A percentile compares a stretch with the other conserved stretches of the same genome.
These are phyloP conservation scores for Carallia pectinifolia DNA, from an alignment of 345 rosid species.

Conservation along the genomic window DNA sequence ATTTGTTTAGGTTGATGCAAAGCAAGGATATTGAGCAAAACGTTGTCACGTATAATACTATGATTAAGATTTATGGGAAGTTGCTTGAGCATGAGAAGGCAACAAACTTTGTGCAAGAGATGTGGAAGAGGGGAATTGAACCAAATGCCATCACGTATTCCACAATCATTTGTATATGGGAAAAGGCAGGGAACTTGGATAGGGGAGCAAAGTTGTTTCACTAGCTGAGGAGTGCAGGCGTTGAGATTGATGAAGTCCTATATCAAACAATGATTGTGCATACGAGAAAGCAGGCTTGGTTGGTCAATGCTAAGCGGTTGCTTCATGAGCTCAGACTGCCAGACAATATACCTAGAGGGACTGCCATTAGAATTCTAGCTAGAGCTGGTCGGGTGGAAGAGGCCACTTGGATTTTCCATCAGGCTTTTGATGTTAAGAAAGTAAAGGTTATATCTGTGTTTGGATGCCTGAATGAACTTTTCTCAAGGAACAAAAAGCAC, in stretches of 20 bases:
- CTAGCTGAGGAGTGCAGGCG: constrained; percentile 74
- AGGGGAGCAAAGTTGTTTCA: constrained; percentile 81
- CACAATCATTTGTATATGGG: constrained; percentile 85
- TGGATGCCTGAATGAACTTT: constrained; percentile 80
- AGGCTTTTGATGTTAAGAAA: constrained; percentile 73
- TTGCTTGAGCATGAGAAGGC: constrained; percentile 93
- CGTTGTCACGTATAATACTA: constrained; percentile 82
- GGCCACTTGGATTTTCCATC: constrained; percentile 88
- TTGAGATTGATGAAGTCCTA: constrained; percentile 85
- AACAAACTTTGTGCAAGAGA: constrained; percentile 78
- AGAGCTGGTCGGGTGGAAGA: constrained; percentile 79
- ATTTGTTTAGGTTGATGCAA: constrained; percentile 85
- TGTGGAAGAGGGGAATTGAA: constrained; percentile 77
- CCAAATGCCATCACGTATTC: constrained; percentile 89
- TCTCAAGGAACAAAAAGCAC: constrained; percentile 68
- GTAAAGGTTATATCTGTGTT: constrained; percentile 75
- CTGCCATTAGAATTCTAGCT: constrained; percentile 69
- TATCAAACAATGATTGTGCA: constrained; percentile 95
- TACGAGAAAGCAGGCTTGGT: constrained; percentile 85
- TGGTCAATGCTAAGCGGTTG: constrained; percentile 74
- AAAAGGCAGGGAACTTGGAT: constrained; percentile 87
- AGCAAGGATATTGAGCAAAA: constrained; percentile 87
- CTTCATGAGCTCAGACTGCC: constrained; percentile 76
- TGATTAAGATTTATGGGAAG: constrained; percentile 89
- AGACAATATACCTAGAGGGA: constrained; percentile 68